These are phyloP conservation scores for Vitis riparia DNA, from an alignment of 164 flowering plant genomes.

Conservation along the genomic window DNA sequence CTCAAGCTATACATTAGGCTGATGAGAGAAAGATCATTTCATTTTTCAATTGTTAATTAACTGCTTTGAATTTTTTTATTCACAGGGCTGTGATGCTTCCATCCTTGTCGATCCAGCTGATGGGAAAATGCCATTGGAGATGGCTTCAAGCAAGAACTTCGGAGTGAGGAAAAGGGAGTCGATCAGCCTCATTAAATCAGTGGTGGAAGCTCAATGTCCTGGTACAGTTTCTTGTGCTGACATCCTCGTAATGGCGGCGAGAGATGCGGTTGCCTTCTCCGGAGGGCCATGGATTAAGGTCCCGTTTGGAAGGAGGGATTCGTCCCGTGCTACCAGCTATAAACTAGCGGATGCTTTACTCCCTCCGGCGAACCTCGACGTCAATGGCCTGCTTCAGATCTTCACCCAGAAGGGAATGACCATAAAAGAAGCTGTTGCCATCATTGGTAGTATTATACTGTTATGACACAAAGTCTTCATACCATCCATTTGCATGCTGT, in stretches of 20 bases:
- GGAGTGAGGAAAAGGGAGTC: conserved; percentile 43
- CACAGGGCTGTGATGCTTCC: conserved; percentile 69
- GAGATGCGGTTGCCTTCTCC: conserved; percentile 46
- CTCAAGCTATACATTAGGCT: not conserved
- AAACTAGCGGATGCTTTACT: conserved; percentile 43
- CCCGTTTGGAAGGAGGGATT: conserved; percentile 54
- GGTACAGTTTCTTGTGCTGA: conserved; percentile 58
- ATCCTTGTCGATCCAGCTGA: conserved; percentile 39
- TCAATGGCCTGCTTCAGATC: conserved; percentile 34
- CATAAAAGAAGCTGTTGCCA: conserved; percentile 54
- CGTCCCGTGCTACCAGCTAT: conserved; percentile 23
- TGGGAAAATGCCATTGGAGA: conserved; percentile 20
- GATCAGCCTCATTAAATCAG: conserved; percentile 31
- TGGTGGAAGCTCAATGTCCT: conserved; percentile 49
- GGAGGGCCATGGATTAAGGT: conserved; percentile 52
- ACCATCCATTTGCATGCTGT: too few relatives aligned
- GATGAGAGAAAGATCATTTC: not conserved
- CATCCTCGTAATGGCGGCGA: conserved; percentile 48
- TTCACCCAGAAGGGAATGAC: conserved; percentile 48
- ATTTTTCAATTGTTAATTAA: not conserved
- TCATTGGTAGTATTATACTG: conserved; percentile 35
- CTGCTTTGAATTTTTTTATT: not conserved
- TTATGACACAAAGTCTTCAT: too few relatives aligned
- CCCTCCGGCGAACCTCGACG: conserved; percentile 33
- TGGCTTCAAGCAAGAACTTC: conserved; percentile 39